A percentile compares a stretch with the other conserved stretches of the same genome.
Conservation (phyloP, 352 stramenopile genomes). For the Globisporangium radiosum region DNA sequence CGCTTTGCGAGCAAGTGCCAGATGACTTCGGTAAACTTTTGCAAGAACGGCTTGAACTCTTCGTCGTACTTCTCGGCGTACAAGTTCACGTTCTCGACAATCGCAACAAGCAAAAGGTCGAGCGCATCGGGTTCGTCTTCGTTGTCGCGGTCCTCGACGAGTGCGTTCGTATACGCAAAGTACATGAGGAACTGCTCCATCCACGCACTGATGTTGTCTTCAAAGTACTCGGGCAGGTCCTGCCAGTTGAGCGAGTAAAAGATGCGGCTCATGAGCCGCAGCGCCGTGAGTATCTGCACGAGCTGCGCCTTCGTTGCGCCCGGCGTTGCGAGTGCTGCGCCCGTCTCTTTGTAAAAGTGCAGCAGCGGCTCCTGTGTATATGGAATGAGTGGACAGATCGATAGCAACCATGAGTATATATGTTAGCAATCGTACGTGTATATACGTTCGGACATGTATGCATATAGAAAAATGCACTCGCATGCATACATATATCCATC, state of each 20-base stretch:
- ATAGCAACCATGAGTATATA: no score
- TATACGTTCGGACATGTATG: neutral
- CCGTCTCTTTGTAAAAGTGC: constrained; percentile 71
- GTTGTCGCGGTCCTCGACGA: constrained; percentile 89
- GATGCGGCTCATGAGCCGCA: constrained; percentile 94
- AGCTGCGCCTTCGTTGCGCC: constrained; percentile 40
- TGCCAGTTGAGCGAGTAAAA: constrained; percentile 99
- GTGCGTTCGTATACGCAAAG: constrained; percentile 91
- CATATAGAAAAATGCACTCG: no score
- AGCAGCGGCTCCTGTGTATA: constrained; percentile 47
- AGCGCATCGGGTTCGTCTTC: constrained; percentile 90
- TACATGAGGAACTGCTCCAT: constrained; percentile 95
- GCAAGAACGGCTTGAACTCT: constrained; percentile 95
- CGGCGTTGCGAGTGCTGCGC: constrained; percentile 34
- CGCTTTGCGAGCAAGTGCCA: constrained; percentile 71
- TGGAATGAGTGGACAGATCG: neutral
- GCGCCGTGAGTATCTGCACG: constrained; percentile 57
- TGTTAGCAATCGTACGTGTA: neutral
- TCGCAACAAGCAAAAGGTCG: constrained; percentile 91
- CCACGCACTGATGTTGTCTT: constrained; percentile 97
- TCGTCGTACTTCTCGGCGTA: constrained; percentile 99
- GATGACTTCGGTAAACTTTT: constrained; percentile 89
- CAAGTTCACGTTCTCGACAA: constrained; percentile 97
- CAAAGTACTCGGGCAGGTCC: constrained; percentile 98
- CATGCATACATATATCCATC: no score